A percentile compares a stretch with the other conserved stretches of the same genome.
phyloP scores from a whole-genome alignment of 2,329 filamentous ascomycete genomes.

The Aspergillus hortae region DNA sequence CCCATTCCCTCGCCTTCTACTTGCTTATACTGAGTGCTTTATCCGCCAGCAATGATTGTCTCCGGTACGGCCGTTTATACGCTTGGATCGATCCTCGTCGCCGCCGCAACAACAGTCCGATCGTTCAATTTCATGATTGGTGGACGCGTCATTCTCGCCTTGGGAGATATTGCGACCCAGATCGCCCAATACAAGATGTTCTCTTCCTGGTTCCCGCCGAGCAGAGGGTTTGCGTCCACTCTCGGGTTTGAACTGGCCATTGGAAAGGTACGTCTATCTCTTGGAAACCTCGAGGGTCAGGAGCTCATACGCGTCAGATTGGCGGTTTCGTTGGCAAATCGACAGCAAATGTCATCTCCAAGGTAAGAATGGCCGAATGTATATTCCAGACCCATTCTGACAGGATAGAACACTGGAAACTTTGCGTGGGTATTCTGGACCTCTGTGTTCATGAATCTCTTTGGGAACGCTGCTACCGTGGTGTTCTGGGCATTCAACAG shows the following conservation, averaged over 20 bases:
- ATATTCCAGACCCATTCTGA: constrained; percentile 2
- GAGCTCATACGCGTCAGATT: constrained; percentile 30
- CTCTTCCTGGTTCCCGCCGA: constrained; percentile 62
- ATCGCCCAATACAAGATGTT: constrained; percentile 65
- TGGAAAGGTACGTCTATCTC: constrained; percentile 41
- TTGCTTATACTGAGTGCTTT: neutral
- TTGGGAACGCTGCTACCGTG: constrained; percentile 55
- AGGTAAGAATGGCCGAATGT: constrained; percentile 18
- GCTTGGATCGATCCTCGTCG: constrained; percentile 57
- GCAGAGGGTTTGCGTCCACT: constrained; percentile 59
- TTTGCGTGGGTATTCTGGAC: constrained; percentile 63
- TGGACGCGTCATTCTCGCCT: constrained; percentile 52
- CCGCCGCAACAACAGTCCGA: constrained; percentile 54
- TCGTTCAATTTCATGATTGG: constrained; percentile 60
- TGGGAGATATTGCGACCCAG: constrained; percentile 63
- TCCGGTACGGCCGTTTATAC: constrained; percentile 61
- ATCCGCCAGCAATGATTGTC: constrained; percentile 48
- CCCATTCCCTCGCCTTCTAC: neutral
- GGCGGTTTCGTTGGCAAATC: constrained; percentile 60
- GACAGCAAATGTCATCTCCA: constrained; percentile 58
- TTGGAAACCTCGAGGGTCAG: neutral
- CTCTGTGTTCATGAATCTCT: constrained; percentile 63
- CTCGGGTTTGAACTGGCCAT: constrained; percentile 59
- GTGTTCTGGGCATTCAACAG: constrained; percentile 56
- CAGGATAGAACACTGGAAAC: constrained; percentile 49